Evolutionary conservation across 179 eudicot genomes (phyloP).

Genomic region (Silene vulgaris): DNA sequence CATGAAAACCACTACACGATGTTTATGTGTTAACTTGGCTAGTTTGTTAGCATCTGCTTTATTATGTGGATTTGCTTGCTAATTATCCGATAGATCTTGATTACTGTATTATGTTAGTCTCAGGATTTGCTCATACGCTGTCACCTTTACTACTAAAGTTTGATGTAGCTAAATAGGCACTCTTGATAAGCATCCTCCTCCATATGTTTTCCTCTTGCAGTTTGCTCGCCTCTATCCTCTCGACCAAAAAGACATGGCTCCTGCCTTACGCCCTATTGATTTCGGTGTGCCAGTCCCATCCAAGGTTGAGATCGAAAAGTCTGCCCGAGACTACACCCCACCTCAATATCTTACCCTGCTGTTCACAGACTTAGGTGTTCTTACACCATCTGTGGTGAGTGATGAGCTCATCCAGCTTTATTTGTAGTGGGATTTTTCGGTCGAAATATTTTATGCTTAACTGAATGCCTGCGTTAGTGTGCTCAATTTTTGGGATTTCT

Average conservation of each 20-base stretch:
- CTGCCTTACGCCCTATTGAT: constrained; percentile 88
- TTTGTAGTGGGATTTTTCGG: constrained; percentile 32
- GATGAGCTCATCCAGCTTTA: constrained; percentile 94
- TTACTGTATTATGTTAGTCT: not conserved
- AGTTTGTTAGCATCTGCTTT: too few relatives aligned
- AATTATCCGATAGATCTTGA: too few relatives aligned
- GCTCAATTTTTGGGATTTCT: too few relatives aligned
- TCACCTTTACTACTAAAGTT: too few relatives aligned
- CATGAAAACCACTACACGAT: too few relatives aligned
- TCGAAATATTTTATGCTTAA: not conserved
- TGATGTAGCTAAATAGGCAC: too few relatives aligned
- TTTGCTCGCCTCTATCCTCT: constrained; percentile 91
- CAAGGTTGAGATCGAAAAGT: constrained; percentile 87
- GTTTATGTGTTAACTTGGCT: too few relatives aligned
- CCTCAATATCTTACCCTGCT: constrained; percentile 91
- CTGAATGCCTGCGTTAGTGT: too few relatives aligned
- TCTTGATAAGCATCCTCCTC: not conserved
- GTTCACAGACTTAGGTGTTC: constrained; percentile 81
- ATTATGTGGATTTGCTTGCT: too few relatives aligned
- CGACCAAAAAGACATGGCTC: constrained; percentile 95
- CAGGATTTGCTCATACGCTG: not conserved
- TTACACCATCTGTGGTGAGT: constrained; percentile 88
- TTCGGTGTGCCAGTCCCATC: constrained; percentile 97
- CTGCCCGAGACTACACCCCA: constrained; percentile 93
- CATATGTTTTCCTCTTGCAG: constrained; percentile 34